phyloP scores from a whole-genome alignment of 306 rosid species.

The Crataegus laevigata region DNA sequence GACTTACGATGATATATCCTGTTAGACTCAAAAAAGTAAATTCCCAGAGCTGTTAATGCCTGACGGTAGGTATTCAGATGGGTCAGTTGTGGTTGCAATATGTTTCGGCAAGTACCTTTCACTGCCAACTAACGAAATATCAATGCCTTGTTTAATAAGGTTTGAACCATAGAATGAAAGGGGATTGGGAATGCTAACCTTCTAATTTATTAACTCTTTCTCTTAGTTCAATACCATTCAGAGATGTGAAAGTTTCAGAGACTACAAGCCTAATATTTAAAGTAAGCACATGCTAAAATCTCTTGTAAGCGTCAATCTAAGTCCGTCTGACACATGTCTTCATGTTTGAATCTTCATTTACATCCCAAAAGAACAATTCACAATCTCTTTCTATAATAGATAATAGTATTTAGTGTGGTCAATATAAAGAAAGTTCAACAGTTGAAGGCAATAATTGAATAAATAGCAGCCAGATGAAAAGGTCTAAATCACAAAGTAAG shows the following conservation, averaged over 20 bases:
- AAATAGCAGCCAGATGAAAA: neutral
- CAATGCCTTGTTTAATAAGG: neutral
- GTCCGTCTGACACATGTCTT: neutral
- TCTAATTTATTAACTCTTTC: neutral
- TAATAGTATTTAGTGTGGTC: neutral
- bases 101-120: neutral
- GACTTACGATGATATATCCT: too few relatives aligned
- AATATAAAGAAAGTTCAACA: neutral
- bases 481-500: neutral
- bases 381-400: neutral
- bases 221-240: neutral
- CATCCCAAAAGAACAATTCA: neutral
- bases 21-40: too few relatives aligned
- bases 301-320: neutral
- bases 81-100: neutral
- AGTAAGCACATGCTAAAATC: neutral
- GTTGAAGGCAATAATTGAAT: neutral
- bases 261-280: neutral
- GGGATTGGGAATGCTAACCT: neutral
- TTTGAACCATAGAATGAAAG: neutral
- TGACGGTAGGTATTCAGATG: too few relatives aligned
- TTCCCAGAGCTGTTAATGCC: too few relatives aligned
- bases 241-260: neutral
- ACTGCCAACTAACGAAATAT: too few relatives aligned
- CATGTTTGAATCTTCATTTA: neutral